Percentiles rank a stretch among this genome's conserved stretches.
These are phyloP conservation scores for Drosera spatulata DNA, from an alignment of 179 eudicot genomes.

Conservation along the genomic window DNA sequence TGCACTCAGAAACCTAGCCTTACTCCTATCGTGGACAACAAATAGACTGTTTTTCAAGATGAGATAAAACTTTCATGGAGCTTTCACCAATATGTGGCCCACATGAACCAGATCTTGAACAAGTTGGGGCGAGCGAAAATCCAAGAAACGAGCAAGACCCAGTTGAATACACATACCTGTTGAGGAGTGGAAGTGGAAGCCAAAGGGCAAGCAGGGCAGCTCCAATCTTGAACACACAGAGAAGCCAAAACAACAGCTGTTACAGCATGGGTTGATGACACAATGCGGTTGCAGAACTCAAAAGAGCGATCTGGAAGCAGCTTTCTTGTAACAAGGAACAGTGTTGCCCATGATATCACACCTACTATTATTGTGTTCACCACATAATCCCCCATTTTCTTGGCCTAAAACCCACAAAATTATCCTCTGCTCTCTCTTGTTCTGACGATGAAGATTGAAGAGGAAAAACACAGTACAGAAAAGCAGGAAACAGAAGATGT, in stretches of 20 bases:
- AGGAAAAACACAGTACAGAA: no score
- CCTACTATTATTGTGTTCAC: slow-evolving; percentile 30
- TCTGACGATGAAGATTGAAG: no score
- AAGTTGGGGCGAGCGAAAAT: no score
- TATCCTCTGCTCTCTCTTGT: no score
- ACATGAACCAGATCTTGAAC: no score
- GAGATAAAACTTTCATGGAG: no score
- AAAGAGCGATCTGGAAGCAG: slow-evolving; percentile 42
- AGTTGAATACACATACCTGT: slow-evolving; percentile 29
- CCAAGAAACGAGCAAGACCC: neutral
- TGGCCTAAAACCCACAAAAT: no score
- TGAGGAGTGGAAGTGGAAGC: slow-evolving; percentile 58
- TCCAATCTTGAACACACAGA: slow-evolving; percentile 61
- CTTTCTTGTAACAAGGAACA: slow-evolving; percentile 40
- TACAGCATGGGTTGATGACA: slow-evolving; percentile 58
- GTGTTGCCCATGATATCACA: slow-evolving; percentile 42
- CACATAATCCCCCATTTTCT: slow-evolving; percentile 39
- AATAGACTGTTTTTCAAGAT: no score
- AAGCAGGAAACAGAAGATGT: no score
- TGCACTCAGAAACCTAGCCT: no score
- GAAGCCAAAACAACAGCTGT: slow-evolving; percentile 43
- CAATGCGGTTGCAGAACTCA: slow-evolving; percentile 71
- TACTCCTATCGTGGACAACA: no score
- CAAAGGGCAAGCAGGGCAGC: slow-evolving; percentile 57
- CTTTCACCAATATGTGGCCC: no score